phyloP scores from a whole-genome alignment of 768 basidiomycete species.

The Tephrocybe rancida region DNA sequence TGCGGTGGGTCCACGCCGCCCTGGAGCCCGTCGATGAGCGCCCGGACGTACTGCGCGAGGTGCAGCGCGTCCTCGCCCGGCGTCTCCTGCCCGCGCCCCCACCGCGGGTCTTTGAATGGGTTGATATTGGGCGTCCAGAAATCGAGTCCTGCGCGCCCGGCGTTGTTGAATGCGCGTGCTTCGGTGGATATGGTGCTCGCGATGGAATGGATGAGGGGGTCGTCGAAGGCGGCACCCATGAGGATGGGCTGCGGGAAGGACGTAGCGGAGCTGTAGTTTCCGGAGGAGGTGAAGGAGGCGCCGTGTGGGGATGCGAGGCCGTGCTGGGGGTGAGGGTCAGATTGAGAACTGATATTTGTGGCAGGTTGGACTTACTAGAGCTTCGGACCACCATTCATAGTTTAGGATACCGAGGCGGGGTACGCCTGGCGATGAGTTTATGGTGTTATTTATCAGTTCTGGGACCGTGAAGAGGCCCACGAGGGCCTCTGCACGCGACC shows the following conservation, averaged over 20 bases:
- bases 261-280: conserved; percentile 56
- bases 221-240: conserved; percentile 59
- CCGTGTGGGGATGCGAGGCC: conserved; percentile 56
- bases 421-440: conserved; percentile 49
- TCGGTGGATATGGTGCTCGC: conserved; percentile 56
- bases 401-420: conserved; percentile 54
- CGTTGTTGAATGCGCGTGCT: conserved; percentile 59
- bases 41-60: conserved; percentile 51
- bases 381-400: conserved; percentile 65
- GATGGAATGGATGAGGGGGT: conserved; percentile 46
- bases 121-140: conserved; percentile 60
- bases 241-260: conserved; percentile 60
- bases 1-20: conserved; percentile 56
- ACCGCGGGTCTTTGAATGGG: conserved; percentile 62
- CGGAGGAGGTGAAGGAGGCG: conserved; percentile 46
- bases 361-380: conserved; percentile 48
- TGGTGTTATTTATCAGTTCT: conserved; percentile 53
- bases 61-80: conserved; percentile 62
- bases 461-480: conserved; percentile 48
- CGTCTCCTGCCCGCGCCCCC: conserved; percentile 64
- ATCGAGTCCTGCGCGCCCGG: conserved; percentile 50
- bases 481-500: conserved; percentile 49
- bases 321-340: conserved; percentile 34
- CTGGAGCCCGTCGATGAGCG: conserved; percentile 55
- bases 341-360: too few relatives aligned